phyloP scores from a whole-genome alignment of 2,329 filamentous ascomycete species.

The Neofusicoccum parvum region DNA sequence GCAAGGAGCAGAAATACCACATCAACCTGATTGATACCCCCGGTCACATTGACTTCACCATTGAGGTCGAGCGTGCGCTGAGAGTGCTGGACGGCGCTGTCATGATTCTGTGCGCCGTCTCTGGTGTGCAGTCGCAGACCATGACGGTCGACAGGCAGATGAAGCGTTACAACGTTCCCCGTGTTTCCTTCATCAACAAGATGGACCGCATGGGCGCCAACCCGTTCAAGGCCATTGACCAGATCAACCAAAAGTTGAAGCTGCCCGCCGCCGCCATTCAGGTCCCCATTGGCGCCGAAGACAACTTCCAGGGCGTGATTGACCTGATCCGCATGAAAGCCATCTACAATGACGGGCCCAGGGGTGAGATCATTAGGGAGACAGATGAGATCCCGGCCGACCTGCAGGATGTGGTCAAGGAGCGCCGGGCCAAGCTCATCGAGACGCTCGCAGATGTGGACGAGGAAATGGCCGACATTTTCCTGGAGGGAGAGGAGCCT shows the following conservation, averaged over 20 bases:
- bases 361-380: constrained; percentile 74
- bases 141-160: constrained; percentile 98
- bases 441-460: constrained; percentile 97
- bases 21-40: constrained; percentile 99
- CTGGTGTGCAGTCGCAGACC: constrained; percentile 95
- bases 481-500: constrained; percentile 83
- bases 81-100: constrained; percentile 94
- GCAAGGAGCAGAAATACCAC: constrained; percentile 88
- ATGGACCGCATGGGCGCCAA: constrained; percentile 99
- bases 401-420: constrained; percentile 71
- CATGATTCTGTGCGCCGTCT: constrained; percentile 97
- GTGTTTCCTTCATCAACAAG: constrained; percentile 98
- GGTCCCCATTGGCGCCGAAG: constrained; percentile 89
- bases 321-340: constrained; percentile 91
- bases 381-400: constrained; percentile 83
- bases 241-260: constrained; percentile 96
- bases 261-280: constrained; percentile 91
- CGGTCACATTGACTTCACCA: constrained; percentile 98
- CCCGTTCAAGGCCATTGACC: constrained; percentile 94
- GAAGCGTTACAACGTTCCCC: constrained; percentile 95
- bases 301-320: constrained; percentile 88
- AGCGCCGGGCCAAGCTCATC: constrained; percentile 83
- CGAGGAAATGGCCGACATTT: constrained; percentile 95
- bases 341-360: constrained; percentile 84
- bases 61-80: constrained; percentile 94